phyloP scores from a whole-genome alignment of 2,329 filamentous ascomycete species.

The Metarhizium guizhouense region DNA sequence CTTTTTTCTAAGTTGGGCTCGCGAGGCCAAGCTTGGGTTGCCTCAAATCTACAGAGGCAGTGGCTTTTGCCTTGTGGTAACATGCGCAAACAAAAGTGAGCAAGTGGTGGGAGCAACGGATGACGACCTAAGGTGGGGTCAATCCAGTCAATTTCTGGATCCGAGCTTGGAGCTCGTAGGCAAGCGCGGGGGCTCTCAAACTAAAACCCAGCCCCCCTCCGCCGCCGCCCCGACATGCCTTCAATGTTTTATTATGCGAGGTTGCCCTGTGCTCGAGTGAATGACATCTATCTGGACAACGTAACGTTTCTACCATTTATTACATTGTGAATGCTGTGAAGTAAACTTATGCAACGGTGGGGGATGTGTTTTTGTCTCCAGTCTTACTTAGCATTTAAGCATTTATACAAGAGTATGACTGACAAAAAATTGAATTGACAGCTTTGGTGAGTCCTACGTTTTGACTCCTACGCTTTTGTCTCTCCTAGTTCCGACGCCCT shows the following conservation, averaged over 20 bases:
- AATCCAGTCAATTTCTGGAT: neutral
- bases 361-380: too few species aligned
- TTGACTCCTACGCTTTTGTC: neutral
- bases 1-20: neutral
- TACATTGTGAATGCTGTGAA: too few species aligned
- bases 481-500: constrained; percentile 13
- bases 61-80: neutral
- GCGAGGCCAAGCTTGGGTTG: neutral
- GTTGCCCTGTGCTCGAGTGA: too few species aligned
- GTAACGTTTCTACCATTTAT: too few species aligned
- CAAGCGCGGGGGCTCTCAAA: neutral
- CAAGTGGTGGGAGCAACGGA: neutral
- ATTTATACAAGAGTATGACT: neutral
- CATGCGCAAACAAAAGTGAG: neutral
- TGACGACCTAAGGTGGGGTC: neutral
- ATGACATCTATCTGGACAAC: too few species aligned
- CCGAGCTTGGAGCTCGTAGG: neutral
- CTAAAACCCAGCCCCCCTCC: too few species aligned
- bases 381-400: too few species aligned
- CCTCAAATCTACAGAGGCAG: neutral
- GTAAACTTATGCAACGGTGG: too few species aligned
- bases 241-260: too few species aligned
- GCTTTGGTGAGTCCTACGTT: too few species aligned
- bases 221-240: too few species aligned
- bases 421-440: too few species aligned